Evolutionary conservation across 257 asterid genomes (phyloP).

Genomic region (Nemophila menziesii): DNA sequence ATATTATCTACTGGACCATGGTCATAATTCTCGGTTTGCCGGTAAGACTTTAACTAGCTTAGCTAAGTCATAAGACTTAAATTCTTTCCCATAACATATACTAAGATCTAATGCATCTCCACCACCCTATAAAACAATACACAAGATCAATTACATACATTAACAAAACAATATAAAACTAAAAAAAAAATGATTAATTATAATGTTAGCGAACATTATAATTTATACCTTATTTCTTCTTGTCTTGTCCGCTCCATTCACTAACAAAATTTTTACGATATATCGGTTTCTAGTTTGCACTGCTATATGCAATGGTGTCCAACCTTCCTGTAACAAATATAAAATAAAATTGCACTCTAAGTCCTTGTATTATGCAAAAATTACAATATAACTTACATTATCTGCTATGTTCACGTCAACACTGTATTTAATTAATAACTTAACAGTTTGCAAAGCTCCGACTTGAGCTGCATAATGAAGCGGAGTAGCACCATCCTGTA

Average conservation of each 20-base stretch:
- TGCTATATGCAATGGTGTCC: constrained; percentile 91
- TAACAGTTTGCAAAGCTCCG: constrained; percentile 81
- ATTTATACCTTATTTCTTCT: constrained; percentile 61
- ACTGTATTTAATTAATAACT: constrained; percentile 67
- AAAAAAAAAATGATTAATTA: too few relatives aligned
- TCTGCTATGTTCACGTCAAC: constrained; percentile 82
- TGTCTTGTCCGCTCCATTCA: constrained; percentile 73
- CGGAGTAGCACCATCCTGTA: constrained; percentile 77
- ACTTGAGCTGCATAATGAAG: constrained; percentile 96
- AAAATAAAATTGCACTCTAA: neutral
- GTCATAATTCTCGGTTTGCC: constrained; percentile 35
- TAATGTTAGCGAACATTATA: too few relatives aligned
- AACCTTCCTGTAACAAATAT: constrained; percentile 52
- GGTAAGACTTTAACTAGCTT: constrained; percentile 74
- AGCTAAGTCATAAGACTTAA: constrained; percentile 83
- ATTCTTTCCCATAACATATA: constrained; percentile 85
- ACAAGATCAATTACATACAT: too few relatives aligned
- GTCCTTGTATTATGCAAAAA: too few relatives aligned
- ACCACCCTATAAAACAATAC: constrained; percentile 41
- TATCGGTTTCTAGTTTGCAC: constrained; percentile 81
- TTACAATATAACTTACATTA: constrained; percentile 56
- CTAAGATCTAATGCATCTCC: constrained; percentile 59
- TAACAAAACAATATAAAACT: too few relatives aligned
- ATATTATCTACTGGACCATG: too few relatives aligned
- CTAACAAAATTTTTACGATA: constrained; percentile 53